Evolutionary conservation across 257 asterid genomes (phyloP).

Genomic region (Petunia secreta): DNA sequence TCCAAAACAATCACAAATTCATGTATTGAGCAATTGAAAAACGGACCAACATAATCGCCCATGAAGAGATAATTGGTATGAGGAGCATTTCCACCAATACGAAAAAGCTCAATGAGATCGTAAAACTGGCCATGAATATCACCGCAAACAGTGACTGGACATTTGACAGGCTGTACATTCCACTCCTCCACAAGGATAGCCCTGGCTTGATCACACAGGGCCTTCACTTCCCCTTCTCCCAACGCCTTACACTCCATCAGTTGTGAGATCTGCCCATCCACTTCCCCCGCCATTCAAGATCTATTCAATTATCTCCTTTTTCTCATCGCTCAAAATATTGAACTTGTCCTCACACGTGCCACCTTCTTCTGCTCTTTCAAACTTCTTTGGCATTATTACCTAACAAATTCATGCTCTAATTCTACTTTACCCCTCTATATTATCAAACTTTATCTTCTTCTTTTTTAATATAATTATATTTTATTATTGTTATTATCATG

Average conservation of each 20-base stretch:
- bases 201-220: slow-evolving; percentile 86
- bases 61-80: slow-evolving; percentile 92
- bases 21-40: background rate
- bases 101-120: slow-evolving; percentile 87
- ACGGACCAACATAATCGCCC: slow-evolving; percentile 97
- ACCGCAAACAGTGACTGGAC: slow-evolving; percentile 92
- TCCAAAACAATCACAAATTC: background rate
- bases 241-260: slow-evolving; percentile 94
- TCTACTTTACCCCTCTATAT: no score
- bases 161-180: slow-evolving; percentile 95
- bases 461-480: no score
- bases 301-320: no score
- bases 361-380: no score
- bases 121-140: slow-evolving; percentile 92
- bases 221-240: slow-evolving; percentile 78
- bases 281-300: slow-evolving; percentile 41
- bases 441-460: no score
- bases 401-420: no score
- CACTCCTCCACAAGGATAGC: slow-evolving; percentile 89
- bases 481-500: no score
- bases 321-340: no score
- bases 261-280: slow-evolving; percentile 86
- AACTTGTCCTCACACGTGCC: no score
- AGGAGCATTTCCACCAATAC: slow-evolving; percentile 87
- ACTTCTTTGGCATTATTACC: no score